Conservation (phyloP, 257 asterid species). For the Nicotiana attenuata region DNA sequence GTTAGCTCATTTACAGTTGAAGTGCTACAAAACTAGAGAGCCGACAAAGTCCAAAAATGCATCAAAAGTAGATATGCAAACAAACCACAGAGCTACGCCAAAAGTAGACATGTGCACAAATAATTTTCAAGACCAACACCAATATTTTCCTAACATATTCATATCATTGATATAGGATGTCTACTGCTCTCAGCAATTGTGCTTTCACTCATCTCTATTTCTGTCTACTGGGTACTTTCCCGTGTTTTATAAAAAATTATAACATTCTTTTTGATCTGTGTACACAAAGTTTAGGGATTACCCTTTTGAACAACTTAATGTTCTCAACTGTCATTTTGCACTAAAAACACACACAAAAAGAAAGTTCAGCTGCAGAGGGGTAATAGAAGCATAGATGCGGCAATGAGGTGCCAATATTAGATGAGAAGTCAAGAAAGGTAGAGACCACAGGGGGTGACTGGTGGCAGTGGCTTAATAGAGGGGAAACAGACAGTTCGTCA, state of each 20-base stretch:
- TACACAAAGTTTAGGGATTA: background rate
- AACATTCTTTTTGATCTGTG: background rate
- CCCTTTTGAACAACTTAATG: background rate
- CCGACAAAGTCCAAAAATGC: no score
- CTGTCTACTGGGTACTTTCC: background rate
- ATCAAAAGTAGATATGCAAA: background rate
- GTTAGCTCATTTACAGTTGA: no score
- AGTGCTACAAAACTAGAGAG: no score
- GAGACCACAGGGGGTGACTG: background rate
- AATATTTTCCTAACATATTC: background rate
- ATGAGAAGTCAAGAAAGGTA: background rate
- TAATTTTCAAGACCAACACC: background rate
- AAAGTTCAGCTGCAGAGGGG: no score
- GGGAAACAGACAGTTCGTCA: background rate
- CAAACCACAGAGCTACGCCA: background rate
- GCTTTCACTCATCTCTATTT: background rate
- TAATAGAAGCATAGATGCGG: background rate
- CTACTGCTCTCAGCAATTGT: background rate
- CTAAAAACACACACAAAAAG: background rate
- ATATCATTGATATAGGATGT: background rate
- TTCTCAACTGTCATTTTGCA: background rate
- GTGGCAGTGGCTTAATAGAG: background rate
- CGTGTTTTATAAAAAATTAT: background rate
- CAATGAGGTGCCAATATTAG: background rate
- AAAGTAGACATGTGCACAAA: background rate